Base-by-base conservation (phyloP, 2,329 filamentous ascomycete species). In the Ceratocystis lukuohia region DNA sequence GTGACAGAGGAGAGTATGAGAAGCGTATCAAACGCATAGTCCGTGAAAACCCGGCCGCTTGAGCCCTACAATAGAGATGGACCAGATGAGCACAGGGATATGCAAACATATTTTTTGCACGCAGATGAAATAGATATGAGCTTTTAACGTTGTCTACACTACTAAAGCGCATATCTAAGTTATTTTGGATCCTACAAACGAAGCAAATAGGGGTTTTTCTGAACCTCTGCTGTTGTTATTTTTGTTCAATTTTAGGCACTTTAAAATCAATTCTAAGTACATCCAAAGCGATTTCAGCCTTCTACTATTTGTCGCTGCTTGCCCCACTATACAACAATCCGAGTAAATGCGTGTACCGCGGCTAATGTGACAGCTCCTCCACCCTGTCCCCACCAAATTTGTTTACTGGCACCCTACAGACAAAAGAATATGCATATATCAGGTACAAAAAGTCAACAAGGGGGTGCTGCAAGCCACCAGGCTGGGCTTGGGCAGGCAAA, bases 1-100 rank as follows among this genome's bases (percentile, higher is more conserved):
- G 91, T 75, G 93, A 99, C 73, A 82, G 85, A 56, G 77, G 77
- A 20, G 91, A 93, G 67, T 99, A 99, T 73, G 92, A 97, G 77
- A 88, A 86, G 76, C 88, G 92, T 70, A 87, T 99, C 69, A 86
- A 85, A 73, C 86, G 89, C 68, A 87, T 96, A 22, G 94, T 99
- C 67, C 88, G 85, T 72, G 91, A 96, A 70, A 96, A 97, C 75
- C 90, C 89, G 15, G 87, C 89, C 62, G 87, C 88, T 65, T 91
- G 72, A 77, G 37, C 53, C 3, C 7, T 57, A 50, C 48, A 20
- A 7, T 20, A 48, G 15, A 30, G 48, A 61, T 28, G 61, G 20
- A 22, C 17, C 22, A 15, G 2, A 15, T 20, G 50, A 56, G 50
- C 20, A 25, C n/a, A 15, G 12, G 22, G 50, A 25, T 20, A 30